phyloP scores from a whole-genome alignment of 352 stramenopile genomes.

The Globisporangium perplexum region DNA sequence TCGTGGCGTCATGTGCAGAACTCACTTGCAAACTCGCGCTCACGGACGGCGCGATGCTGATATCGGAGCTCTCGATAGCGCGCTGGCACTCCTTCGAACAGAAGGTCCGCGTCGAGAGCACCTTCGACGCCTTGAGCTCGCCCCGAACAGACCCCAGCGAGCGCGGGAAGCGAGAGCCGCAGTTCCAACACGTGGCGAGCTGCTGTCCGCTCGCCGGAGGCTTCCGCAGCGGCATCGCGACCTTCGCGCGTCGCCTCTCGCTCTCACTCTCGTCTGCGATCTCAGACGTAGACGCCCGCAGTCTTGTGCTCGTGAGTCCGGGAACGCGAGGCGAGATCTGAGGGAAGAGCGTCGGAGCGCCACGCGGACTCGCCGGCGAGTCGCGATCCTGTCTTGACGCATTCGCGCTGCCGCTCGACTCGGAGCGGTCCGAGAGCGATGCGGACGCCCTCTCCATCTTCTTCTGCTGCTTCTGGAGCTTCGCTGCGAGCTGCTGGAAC shows the following conservation, averaged over 20 bases:
- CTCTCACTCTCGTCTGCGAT: background rate
- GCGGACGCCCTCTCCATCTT: constrained; percentile 16
- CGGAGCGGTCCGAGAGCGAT: background rate
- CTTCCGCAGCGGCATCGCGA: constrained; percentile 19
- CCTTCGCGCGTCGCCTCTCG: constrained; percentile 12
- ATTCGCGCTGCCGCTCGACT: background rate
- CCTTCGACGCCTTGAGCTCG: constrained; percentile 9
- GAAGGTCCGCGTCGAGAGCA: constrained; percentile 24
- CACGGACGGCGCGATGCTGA: constrained; percentile 30
- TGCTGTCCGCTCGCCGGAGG: constrained; percentile 20
- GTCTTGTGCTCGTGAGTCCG: constrained; percentile 1
- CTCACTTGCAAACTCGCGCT: constrained; percentile 21
- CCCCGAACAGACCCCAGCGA: constrained; percentile 9
- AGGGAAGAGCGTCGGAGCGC: constrained; percentile 15
- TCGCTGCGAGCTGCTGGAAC: constrained; percentile 29
- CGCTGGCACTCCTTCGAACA: constrained; percentile 35
- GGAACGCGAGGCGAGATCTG: constrained; percentile 22
- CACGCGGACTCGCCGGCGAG: constrained; percentile 1
- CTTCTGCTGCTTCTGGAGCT: constrained; percentile 44
- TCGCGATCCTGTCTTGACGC: background rate
- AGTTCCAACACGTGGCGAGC: constrained; percentile 61
- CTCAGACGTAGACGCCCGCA: constrained; percentile 1
- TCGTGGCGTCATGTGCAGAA: background rate
- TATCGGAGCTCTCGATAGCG: constrained; percentile 30
- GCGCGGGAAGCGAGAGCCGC: constrained; percentile 44